These are phyloP conservation scores for Fusarium beomiforme DNA, from an alignment of 2,329 filamentous ascomycete genomes.

Conservation along the genomic window DNA sequence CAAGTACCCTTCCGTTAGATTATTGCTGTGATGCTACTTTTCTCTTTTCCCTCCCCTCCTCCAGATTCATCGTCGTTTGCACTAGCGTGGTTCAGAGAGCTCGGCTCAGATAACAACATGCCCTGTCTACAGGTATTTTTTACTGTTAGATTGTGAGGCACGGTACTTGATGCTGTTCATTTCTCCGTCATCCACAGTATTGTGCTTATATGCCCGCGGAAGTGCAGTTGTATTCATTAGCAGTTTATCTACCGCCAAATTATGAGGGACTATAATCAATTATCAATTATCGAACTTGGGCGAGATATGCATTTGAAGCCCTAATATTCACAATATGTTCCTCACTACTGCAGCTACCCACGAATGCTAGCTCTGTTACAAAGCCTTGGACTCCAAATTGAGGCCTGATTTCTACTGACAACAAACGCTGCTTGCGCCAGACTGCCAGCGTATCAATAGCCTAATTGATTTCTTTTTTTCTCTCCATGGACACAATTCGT, in stretches of 20 bases:
- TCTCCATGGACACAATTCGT: not conserved
- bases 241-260: not conserved
- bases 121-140: not conserved
- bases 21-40: not conserved
- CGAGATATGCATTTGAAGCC: too few species aligned
- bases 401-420: not conserved
- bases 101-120: not conserved
- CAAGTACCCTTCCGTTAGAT: not conserved
- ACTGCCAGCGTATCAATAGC: too few species aligned
- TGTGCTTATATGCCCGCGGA: conserved; percentile 5
- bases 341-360: not conserved
- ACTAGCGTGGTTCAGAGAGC: not conserved
- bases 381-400: not conserved
- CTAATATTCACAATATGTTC: not conserved
- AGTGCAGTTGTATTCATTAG: conserved; percentile 2
- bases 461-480: not conserved
- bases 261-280: not conserved
- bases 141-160: not conserved
- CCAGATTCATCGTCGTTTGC: not conserved
- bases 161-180: not conserved
- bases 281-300: not conserved
- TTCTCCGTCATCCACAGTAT: not conserved
- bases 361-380: not conserved
- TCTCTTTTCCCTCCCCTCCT: not conserved
- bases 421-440: too few species aligned